A percentile compares a stretch with the other conserved stretches of the same genome.
These are phyloP conservation scores for Hysterium pulicare DNA, from an alignment of 2,329 filamentous ascomycete genomes.

Conservation along the genomic window DNA sequence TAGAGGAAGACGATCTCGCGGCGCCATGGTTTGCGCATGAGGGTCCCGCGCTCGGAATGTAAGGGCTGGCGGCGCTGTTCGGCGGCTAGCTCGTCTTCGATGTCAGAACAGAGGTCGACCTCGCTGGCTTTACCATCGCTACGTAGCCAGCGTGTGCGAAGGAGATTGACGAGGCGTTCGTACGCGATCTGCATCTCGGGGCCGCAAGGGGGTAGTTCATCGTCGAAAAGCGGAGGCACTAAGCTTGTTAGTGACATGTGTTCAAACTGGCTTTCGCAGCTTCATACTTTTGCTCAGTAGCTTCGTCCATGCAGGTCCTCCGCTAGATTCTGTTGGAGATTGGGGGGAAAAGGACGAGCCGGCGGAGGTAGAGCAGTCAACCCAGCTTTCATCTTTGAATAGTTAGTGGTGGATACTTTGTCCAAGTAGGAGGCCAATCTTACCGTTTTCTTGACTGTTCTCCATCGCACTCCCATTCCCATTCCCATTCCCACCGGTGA, in stretches of 20 bases:
- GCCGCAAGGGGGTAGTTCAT: conserved; percentile 22
- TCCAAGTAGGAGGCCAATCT: too few relatives aligned
- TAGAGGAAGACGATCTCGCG: conserved; percentile 18
- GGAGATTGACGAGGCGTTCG: conserved; percentile 15
- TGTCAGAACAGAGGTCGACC: conserved; percentile 9
- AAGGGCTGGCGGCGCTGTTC: conserved; percentile 8
- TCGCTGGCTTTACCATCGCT: conserved; percentile 6
- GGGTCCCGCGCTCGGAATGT: conserved; percentile 1
- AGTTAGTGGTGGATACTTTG: too few relatives aligned
- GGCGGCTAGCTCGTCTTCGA: conserved; percentile 8
- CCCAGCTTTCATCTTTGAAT: too few relatives aligned
- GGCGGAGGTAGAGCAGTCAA: too few relatives aligned
- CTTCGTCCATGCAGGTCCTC: too few relatives aligned
- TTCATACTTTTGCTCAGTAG: too few relatives aligned
- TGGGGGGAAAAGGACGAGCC: too few relatives aligned
- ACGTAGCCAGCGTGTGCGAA: conserved; percentile 19
- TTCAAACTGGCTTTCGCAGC: too few relatives aligned
- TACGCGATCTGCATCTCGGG: conserved; percentile 22
- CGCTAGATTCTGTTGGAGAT: too few relatives aligned
- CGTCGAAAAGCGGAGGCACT: conserved; percentile 25
- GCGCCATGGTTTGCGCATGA: conserved; percentile 22
- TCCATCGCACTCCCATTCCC: too few relatives aligned
- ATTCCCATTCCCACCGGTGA: too few relatives aligned
- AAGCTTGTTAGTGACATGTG: conserved; percentile 1
- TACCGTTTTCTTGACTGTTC: too few relatives aligned